These are phyloP conservation scores for Penstemon barbatus DNA, from an alignment of 257 asterid species.

Conservation along the genomic window DNA sequence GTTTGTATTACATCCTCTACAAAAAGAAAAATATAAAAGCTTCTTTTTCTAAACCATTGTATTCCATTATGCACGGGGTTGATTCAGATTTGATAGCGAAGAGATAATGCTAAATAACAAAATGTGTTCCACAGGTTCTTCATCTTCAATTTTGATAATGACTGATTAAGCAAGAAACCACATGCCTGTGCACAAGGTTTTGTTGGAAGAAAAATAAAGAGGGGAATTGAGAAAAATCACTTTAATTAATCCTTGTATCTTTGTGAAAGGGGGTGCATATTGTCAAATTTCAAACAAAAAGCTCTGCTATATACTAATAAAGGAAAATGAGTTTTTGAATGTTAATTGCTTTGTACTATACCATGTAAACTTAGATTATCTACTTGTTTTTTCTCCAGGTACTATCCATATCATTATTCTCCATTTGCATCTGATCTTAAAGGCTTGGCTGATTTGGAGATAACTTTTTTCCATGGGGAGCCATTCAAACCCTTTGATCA, in stretches of 20 bases:
- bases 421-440: slow-evolving; percentile 97
- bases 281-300: slow-evolving; percentile 13
- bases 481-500: slow-evolving; percentile 98
- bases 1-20: slow-evolving; percentile 45
- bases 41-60: slow-evolving; percentile 17
- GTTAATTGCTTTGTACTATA: neutral
- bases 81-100: slow-evolving; percentile 14
- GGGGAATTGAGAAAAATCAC: neutral
- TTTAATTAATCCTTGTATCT: neutral
- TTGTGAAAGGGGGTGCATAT: slow-evolving; percentile 15
- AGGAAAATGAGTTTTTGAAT: slow-evolving; percentile 3
- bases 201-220: slow-evolving; percentile 14
- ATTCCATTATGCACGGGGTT: slow-evolving; percentile 15
- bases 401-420: slow-evolving; percentile 95
- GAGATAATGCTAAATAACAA: neutral
- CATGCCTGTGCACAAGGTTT: slow-evolving; percentile 13
- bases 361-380: slow-evolving; percentile 13
- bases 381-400: slow-evolving; percentile 55
- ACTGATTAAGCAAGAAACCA: slow-evolving; percentile 16
- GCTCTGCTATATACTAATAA: slow-evolving; percentile 19
- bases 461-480: slow-evolving; percentile 81
- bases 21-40: slow-evolving; percentile 1
- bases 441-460: slow-evolving; percentile 76
- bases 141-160: slow-evolving; percentile 15
- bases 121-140: neutral